These are phyloP conservation scores for Tulasnella calospora DNA, from an alignment of 768 basidiomycete genomes.

Conservation along the genomic window DNA sequence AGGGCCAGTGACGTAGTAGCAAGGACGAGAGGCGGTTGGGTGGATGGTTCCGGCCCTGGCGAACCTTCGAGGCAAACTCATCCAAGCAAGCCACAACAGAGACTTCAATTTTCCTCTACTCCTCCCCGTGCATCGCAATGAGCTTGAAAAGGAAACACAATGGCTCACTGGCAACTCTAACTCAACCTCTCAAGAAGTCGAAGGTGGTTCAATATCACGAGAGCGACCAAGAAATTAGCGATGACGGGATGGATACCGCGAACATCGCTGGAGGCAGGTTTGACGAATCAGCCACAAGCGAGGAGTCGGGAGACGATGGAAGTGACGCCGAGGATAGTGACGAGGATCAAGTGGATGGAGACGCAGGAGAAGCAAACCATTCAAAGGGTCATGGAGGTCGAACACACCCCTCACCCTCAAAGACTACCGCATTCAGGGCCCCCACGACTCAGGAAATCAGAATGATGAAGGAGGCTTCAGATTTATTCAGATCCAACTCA, in stretches of 20 bases:
- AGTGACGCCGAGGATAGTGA: slow-evolving; percentile 25
- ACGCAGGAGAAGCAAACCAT: slow-evolving; percentile 27
- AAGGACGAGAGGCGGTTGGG: not conserved
- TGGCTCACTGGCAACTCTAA: not conserved
- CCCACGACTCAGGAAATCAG: slow-evolving; percentile 53
- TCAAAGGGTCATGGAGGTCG: not conserved
- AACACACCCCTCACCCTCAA: slow-evolving; percentile 28
- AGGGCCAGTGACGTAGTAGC: not conserved
- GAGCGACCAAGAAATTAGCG: slow-evolving; percentile 20
- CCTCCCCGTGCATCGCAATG: not conserved
- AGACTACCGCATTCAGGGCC: slow-evolving; percentile 32
- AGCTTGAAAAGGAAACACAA: not conserved
- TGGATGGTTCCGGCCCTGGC: not conserved
- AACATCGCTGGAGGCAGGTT: not conserved
- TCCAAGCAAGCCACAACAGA: not conserved
- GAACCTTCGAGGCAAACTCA: not conserved
- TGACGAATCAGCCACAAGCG: slow-evolving; percentile 2
- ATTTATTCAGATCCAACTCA: slow-evolving; percentile 68
- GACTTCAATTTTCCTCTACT: not conserved
- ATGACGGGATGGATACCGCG: slow-evolving; percentile 15
- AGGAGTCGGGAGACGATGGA: slow-evolving; percentile 27
- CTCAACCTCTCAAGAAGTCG: not conserved
- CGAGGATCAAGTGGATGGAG: slow-evolving; percentile 27
- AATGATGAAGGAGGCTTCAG: slow-evolving; percentile 64
- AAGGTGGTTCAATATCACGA: not conserved